These are phyloP conservation scores for Colletotrichum cereale DNA, from an alignment of 2,329 filamentous ascomycete genomes.

Conservation along the genomic window DNA sequence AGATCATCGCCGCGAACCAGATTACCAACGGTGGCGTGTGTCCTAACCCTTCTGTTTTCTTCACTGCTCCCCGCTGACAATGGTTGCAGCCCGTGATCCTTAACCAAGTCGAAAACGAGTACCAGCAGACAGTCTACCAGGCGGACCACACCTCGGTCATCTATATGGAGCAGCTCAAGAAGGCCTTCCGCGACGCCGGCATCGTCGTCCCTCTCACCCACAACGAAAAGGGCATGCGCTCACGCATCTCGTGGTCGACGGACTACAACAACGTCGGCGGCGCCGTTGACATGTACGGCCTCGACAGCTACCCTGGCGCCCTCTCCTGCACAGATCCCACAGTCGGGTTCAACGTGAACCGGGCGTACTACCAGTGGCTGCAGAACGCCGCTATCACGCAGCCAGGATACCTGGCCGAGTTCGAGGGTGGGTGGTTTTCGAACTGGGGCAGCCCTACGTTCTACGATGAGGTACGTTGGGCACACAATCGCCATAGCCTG, in stretches of 20 bases:
- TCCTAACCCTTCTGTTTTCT: constrained; percentile 57
- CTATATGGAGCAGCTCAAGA: constrained; percentile 60
- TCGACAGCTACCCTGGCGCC: constrained; percentile 74
- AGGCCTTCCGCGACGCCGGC: constrained; percentile 75
- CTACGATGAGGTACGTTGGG: constrained; percentile 56
- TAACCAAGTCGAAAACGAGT: constrained; percentile 87
- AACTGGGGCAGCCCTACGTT: constrained; percentile 63
- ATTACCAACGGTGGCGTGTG: constrained; percentile 80
- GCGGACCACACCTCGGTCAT: constrained; percentile 54
- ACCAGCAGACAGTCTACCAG: constrained; percentile 67
- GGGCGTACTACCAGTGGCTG: constrained; percentile 70
- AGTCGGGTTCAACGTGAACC: constrained; percentile 49
- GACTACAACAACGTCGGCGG: constrained; percentile 69
- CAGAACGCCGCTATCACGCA: constrained; percentile 66
- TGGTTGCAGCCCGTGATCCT: constrained; percentile 76
- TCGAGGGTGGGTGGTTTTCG: constrained; percentile 66
- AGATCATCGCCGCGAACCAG: constrained; percentile 78
- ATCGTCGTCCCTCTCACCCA: constrained; percentile 81
- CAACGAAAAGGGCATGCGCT: constrained; percentile 70
- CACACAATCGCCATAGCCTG: neutral
- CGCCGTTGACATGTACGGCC: constrained; percentile 58
- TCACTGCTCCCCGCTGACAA: constrained; percentile 64
- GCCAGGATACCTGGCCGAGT: constrained; percentile 65
- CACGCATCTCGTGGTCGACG: constrained; percentile 62
- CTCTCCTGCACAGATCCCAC: constrained; percentile 71